Evolutionary conservation across 2,329 filamentous ascomycete species (phyloP), one percentile per base, ranked within the genome.

Genomic region (Fusarium pininemorale): DNA sequence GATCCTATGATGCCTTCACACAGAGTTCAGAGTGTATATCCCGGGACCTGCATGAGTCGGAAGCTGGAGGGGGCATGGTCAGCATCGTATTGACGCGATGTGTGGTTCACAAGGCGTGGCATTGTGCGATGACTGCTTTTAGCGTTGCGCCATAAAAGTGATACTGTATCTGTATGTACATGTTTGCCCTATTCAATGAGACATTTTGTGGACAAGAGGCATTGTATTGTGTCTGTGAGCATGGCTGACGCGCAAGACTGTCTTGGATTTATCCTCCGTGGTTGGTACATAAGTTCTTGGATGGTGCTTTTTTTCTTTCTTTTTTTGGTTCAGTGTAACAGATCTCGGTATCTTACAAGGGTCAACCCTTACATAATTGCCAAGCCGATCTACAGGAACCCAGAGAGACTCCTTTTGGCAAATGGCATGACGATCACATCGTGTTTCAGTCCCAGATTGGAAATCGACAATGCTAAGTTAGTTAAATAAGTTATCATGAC

Each of bases 361-460:
- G 44, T 69, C 56, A 51, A 54, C 50, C 61, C 53, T 50, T 47
- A 35, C 32, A 35, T 35, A 41, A 47, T 58, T 69, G 71, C 71
- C 71, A 72, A 64, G 67, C 68, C 55, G 72, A 74, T 75, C 72
- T 74, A 69, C 72, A 75, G 59, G 72, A 74, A 69, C 72, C 68
- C 6, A 60, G 51, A 55, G 45, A n/a, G 45, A 45, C 55, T 26
- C 39, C 32, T 62, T 65, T 16, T 26, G 47, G 67, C 24, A 72
- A 53, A 16, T 39, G 11, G 22, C 38, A 57, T 44, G 66, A 20
- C 24, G 62, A 73, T 71, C 70, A 26, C 32, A 24, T 42, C 22
- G 22, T 59, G 47, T 53, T 57, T 42, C 32, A 32, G 13, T 50
- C n/a, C 38, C n/a, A 44, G 32, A 45, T 64, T 70, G 51, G 56